Evolutionary conservation across 768 basidiomycete genomes (phyloP).

Genomic region (Chlorophyllum brunneum): DNA sequence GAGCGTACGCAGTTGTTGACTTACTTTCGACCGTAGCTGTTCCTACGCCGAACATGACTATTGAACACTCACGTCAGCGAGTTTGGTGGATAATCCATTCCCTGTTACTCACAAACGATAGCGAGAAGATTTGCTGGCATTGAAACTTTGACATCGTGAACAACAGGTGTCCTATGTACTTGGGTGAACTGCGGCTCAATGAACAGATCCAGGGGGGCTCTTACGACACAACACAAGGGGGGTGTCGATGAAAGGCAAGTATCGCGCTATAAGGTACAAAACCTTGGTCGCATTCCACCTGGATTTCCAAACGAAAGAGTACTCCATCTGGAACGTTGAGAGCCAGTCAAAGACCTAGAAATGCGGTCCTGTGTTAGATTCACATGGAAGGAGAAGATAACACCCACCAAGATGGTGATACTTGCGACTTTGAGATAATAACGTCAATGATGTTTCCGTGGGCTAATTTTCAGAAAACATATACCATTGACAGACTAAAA

Average conservation of each 20-base stretch:
- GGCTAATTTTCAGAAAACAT: too few species aligned
- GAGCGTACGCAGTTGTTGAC: background rate
- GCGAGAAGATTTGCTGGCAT: background rate
- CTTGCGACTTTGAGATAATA: too few species aligned
- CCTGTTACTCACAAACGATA: background rate
- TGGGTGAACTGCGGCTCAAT: background rate
- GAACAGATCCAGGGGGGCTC: background rate
- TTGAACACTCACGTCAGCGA: too few species aligned
- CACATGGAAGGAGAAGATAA: too few species aligned
- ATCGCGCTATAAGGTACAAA: constrained; percentile 24
- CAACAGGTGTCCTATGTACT: background rate
- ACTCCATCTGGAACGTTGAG: constrained; percentile 19
- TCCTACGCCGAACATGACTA: background rate
- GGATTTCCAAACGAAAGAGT: constrained; percentile 20
- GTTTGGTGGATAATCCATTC: background rate
- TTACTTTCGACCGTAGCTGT: constrained; percentile 1
- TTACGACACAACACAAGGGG: constrained; percentile 16
- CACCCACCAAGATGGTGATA: too few species aligned
- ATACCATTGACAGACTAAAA: too few species aligned
- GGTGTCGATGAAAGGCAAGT: constrained; percentile 22
- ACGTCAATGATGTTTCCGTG: too few species aligned
- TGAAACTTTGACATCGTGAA: background rate
- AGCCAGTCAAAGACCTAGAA: constrained; percentile 17
- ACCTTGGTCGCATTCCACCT: constrained; percentile 20
- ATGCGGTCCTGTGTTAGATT: background rate